phyloP scores from a whole-genome alignment of 1,284 basidiomycete species.

The Naganishia cerealis region DNA sequence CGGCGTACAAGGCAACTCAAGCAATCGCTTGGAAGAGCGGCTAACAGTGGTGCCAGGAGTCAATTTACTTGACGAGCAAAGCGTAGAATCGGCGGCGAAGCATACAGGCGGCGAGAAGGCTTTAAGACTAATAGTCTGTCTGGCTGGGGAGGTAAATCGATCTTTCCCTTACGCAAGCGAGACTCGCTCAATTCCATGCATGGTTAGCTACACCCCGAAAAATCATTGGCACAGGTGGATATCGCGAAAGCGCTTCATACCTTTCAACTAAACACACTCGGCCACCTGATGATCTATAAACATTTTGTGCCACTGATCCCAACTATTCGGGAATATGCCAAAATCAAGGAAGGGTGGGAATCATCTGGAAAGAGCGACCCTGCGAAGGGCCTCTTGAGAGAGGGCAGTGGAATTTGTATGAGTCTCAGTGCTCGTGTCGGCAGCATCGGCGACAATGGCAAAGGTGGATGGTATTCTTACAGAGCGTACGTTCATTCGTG shows the following conservation, averaged over 20 bases:
- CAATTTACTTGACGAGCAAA: constrained; percentile 50
- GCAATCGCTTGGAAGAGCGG: constrained; percentile 39
- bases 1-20: constrained; percentile 19
- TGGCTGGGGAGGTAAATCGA: constrained; percentile 54
- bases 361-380: constrained; percentile 43
- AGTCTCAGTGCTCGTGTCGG: constrained; percentile 57
- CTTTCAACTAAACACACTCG: constrained; percentile 57
- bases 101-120: constrained; percentile 51
- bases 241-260: constrained; percentile 41
- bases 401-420: constrained; percentile 52
- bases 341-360: constrained; percentile 35
- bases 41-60: constrained; percentile 54
- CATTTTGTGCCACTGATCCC: constrained; percentile 59
- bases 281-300: constrained; percentile 57
- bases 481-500: constrained; percentile 54
- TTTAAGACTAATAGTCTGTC: constrained; percentile 55
- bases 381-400: constrained; percentile 49
- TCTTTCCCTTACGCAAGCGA: background rate
- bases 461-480: constrained; percentile 69
- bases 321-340: constrained; percentile 43
- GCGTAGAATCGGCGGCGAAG: constrained; percentile 50
- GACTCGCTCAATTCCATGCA: background rate
- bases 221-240: constrained; percentile 55
- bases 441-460: constrained; percentile 55
- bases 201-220: constrained; percentile 56